phyloP scores from a whole-genome alignment of 257 asterid species.

The Agastache rugosa region DNA sequence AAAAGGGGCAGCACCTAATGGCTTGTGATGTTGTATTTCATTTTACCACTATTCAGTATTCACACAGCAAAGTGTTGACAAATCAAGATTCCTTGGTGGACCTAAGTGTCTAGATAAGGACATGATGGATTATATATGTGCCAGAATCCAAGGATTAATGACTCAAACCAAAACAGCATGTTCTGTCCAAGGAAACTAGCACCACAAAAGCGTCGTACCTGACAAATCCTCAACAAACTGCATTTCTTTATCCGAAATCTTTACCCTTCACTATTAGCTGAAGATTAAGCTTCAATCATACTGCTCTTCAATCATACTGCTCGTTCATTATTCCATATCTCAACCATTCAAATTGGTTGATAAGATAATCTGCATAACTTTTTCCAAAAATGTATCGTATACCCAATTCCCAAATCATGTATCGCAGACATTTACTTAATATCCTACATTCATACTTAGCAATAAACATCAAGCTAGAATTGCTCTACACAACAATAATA shows the following conservation, averaged over 20 bases:
- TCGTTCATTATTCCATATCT: neutral
- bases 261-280: constrained; percentile 14
- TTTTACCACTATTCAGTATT: neutral
- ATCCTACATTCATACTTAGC: no score
- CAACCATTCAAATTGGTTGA: constrained; percentile 8
- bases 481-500: neutral
- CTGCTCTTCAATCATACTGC: neutral
- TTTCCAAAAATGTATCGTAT: neutral
- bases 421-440: no score
- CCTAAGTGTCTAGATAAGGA: constrained; percentile 25
- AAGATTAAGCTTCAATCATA: neutral
- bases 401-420: no score
- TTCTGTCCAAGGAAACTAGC: constrained; percentile 35
- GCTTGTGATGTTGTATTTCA: neutral
- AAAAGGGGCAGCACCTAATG: neutral
- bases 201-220: constrained; percentile 9
- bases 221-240: neutral
- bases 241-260: constrained; percentile 19
- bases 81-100: constrained; percentile 42
- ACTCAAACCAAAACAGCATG: constrained; percentile 10
- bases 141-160: constrained; percentile 17
- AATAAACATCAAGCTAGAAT: neutral
- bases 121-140: neutral
- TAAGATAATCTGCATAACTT: neutral
- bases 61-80: constrained; percentile 23